Evolutionary conservation across 208 protist species (phyloP), one percentile per base, ranked within the genome.

Genomic region (Trypanosoma caninum): DNA sequence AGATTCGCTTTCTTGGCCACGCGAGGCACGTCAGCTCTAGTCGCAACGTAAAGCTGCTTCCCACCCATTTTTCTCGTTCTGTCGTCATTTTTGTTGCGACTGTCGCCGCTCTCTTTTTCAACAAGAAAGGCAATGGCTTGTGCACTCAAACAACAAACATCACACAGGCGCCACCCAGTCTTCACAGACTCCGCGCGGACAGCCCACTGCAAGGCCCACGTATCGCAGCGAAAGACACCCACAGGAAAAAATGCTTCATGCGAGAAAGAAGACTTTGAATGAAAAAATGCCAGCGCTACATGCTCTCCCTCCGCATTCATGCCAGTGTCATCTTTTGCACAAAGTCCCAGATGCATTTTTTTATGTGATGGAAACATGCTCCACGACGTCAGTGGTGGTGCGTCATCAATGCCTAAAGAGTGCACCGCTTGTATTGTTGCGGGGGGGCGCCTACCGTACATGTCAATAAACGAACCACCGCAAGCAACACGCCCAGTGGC

Each of bases 151-250:
- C 56, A 70, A 22, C 46, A 57, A 10, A 70, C 46, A 16, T 51
- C 33, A 53, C 18, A 28, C 25, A 70, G 38, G 13, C 30, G 27
- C 28, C 18, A 30, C 18, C 48, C 52, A 25, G 14, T 13, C 1
- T 18, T 20, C 6, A 42, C 3, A 14, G 55, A 23, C 11, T 61
- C 47, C 1, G 57, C 35, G 25, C 65, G 65, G 0, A 90, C 72
- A 10, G 53, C 78, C 87, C 87, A 93, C 45, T 89, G 76, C 40
- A 89, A 69, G 13, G 78, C 68, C 82, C 87, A 90, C 7, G 87
- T 93, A 57, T 93, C 87, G 44, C 83, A 89, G n/a, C 87, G 82
- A 18, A 91, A 61, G 16, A 93, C 47, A 20, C 64, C 72, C 14
- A 74, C 63, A 0, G 78, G 64, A 66, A 93, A 82, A 51, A 82